These are phyloP conservation scores for Monosporozyma siamensis DNA, from an alignment of 805 yeast species.

Conservation along the genomic window DNA sequence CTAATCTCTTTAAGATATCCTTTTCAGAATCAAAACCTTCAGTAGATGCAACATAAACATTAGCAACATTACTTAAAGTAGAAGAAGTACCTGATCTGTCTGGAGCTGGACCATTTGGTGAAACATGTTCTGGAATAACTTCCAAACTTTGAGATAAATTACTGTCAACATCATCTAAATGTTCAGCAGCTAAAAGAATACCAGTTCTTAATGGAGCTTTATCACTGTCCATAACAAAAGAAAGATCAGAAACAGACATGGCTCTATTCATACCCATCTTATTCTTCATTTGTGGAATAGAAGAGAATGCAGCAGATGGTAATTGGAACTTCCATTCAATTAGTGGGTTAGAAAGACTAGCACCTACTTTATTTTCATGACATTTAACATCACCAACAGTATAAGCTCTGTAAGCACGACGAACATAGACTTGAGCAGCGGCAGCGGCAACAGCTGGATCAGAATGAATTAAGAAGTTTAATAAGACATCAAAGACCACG, in stretches of 20 bases:
- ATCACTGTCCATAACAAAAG: constrained; percentile 71
- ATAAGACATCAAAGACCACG: constrained; percentile 90
- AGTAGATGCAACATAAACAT: constrained; percentile 61
- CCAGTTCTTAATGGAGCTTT: constrained; percentile 69
- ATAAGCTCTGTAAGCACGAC: constrained; percentile 96
- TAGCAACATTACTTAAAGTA: constrained; percentile 68
- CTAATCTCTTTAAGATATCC: constrained; percentile 53
- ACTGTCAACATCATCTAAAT: constrained; percentile 86
- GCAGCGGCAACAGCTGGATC: constrained; percentile 91
- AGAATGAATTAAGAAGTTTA: constrained; percentile 75
- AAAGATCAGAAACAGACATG: constrained; percentile 84
- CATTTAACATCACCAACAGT: constrained; percentile 70
- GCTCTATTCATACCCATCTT: constrained; percentile 65
- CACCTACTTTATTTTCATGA: constrained; percentile 32
- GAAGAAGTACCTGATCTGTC: constrained; percentile 33
- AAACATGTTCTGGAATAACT: constrained; percentile 44
- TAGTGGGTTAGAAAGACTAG: constrained; percentile 44
- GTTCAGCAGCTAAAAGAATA: constrained; percentile 68
- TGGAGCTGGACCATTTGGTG: constrained; percentile 39
- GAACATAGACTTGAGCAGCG: constrained; percentile 91
- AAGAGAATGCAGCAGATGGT: constrained; percentile 73
- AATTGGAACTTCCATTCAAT: constrained; percentile 84
- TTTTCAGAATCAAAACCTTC: constrained; percentile 70
- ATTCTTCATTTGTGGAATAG: constrained; percentile 44
- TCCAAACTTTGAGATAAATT: constrained; percentile 68